phyloP scores from a whole-genome alignment of 371 early-diverging fungal species.

The Encephalitozoon romaleae region DNA sequence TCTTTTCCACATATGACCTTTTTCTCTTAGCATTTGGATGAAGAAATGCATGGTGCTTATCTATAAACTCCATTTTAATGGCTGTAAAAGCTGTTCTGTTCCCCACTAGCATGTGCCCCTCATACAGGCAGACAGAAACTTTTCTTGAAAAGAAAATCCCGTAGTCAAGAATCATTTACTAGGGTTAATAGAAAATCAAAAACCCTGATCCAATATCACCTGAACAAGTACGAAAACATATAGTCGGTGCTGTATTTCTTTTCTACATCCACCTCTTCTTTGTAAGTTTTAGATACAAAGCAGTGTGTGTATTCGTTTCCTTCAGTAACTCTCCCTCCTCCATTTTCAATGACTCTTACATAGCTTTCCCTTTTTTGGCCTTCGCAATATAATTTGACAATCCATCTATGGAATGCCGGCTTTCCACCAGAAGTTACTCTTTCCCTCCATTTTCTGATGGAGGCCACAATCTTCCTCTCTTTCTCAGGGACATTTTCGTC shows the following conservation, averaged over 20 bases:
- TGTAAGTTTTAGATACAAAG: conserved; percentile 56
- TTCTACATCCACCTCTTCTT: conserved; percentile 21
- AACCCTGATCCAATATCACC: background rate
- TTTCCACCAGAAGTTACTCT: conserved; percentile 32
- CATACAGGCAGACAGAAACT: background rate
- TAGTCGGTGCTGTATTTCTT: conserved; percentile 37
- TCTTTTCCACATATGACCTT: background rate
- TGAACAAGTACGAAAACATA: conserved; percentile 55
- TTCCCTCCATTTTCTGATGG: conserved; percentile 47
- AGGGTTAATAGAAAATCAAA: background rate
- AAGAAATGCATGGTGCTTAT: background rate
- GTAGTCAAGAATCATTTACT: conserved; percentile 1
- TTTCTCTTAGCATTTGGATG: background rate
- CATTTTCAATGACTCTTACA: conserved; percentile 35
- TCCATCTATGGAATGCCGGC: conserved; percentile 58
- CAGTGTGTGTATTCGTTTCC: conserved; percentile 47
- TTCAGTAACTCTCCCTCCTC: conserved; percentile 49
- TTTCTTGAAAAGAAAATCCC: conserved; percentile 4
- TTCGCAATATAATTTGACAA: conserved; percentile 42
- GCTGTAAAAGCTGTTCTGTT: background rate
- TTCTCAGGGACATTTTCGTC: conserved; percentile 20
- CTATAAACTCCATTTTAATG: background rate
- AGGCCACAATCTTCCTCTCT: conserved; percentile 34
- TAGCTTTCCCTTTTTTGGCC: conserved; percentile 37
- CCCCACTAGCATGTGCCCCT: background rate